These are phyloP conservation scores for Penicillium verrucosum DNA, from an alignment of 2,329 filamentous ascomycete genomes.

Conservation along the genomic window DNA sequence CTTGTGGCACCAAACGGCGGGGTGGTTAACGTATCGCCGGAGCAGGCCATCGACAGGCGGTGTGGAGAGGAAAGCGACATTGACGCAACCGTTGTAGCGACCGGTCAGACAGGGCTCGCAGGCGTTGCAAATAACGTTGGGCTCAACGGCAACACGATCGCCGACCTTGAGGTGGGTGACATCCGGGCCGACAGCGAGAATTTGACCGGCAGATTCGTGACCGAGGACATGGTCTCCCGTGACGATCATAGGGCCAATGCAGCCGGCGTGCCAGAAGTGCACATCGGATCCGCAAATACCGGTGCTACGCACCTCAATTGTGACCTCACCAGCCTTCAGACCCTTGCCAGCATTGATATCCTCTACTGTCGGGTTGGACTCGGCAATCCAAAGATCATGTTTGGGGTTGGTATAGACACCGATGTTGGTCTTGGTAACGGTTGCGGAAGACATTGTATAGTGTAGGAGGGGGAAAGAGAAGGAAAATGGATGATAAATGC, in stretches of 20 bases:
- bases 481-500: conserved; percentile 7
- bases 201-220: conserved; percentile 77
- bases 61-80: conserved; percentile 82
- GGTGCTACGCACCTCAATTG: conserved; percentile 84
- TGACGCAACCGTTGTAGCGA: conserved; percentile 91
- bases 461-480: conserved; percentile 1
- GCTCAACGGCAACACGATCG: conserved; percentile 90
- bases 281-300: conserved; percentile 96
- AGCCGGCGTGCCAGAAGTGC: conserved; percentile 95
- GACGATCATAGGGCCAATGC: conserved; percentile 95
- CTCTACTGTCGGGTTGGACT: conserved; percentile 72
- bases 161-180: conserved; percentile 75
- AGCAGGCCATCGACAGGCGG: conserved; percentile 84
- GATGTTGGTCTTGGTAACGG: conserved; percentile 75
- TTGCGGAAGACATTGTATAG: conserved; percentile 29
- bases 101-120: conserved; percentile 91
- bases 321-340: conserved; percentile 79
- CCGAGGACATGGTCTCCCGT: conserved; percentile 84
- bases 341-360: conserved; percentile 65
- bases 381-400: conserved; percentile 85
- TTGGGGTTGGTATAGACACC: conserved; percentile 93
- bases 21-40: conserved; percentile 91
- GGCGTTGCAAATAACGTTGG: conserved; percentile 84
- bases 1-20: conserved; percentile 92
- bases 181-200: conserved; percentile 71